A percentile compares a stretch with the other conserved stretches of the same genome.
phyloP scores from a whole-genome alignment of 306 rosid genomes.

The Styphnolobium japonicum region DNA sequence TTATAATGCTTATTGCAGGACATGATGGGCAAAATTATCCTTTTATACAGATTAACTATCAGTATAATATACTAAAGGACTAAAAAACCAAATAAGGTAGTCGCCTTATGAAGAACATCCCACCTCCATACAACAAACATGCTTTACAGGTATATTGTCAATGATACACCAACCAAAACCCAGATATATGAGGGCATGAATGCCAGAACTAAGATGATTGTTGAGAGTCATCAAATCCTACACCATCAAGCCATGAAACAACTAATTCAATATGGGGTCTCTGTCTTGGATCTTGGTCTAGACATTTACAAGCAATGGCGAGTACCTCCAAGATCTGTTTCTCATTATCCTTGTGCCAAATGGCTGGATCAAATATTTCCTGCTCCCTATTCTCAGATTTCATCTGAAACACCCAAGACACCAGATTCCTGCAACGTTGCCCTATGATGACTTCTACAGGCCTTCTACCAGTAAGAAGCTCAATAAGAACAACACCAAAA shows the following conservation, averaged over 20 bases:
- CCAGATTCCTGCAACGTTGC: conserved; percentile 66
- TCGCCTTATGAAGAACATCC: conserved; percentile 24
- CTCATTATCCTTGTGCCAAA: conserved; percentile 60
- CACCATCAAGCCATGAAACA: conserved; percentile 66
- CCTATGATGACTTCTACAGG: conserved; percentile 76
- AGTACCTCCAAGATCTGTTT: conserved; percentile 62
- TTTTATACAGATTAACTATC: conserved; percentile 44
- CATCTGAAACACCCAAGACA: conserved; percentile 75
- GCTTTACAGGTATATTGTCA: conserved; percentile 41
- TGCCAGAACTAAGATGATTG: conserved; percentile 32
- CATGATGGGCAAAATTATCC: conserved; percentile 22
- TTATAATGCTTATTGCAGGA: conserved; percentile 22
- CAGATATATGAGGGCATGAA: not conserved
- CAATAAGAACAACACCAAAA: conserved; percentile 82
- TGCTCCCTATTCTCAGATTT: conserved; percentile 59
- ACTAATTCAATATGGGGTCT: conserved; percentile 72
- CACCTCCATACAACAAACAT: conserved; percentile 31
- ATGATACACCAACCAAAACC: conserved; percentile 29
- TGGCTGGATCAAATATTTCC: conserved; percentile 56
- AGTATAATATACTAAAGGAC: conserved; percentile 25
- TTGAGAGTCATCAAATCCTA: conserved; percentile 37
- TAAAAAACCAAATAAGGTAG: not conserved
- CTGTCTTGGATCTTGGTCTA: conserved; percentile 70
- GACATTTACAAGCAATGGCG: conserved; percentile 64
- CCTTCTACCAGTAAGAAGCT: conserved; percentile 72